These are phyloP conservation scores for Tricharina praecox DNA, from an alignment of 495 filamentous ascomycete species.

Conservation along the genomic window DNA sequence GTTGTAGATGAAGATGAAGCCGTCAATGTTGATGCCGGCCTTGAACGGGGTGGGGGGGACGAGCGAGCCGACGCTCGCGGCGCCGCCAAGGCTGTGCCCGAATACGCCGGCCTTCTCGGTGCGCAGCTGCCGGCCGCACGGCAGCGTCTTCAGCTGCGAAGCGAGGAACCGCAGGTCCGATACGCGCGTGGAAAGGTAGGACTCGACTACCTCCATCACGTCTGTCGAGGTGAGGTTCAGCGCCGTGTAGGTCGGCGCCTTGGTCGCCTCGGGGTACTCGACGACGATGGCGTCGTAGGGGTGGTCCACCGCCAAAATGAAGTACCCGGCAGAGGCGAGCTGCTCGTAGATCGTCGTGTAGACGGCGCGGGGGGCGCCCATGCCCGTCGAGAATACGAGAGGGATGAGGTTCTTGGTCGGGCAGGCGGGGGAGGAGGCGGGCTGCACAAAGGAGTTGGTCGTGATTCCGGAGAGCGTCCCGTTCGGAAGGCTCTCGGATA, in stretches of 20 bases:
- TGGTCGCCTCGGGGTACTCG: constrained; percentile 27
- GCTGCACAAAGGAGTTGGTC: background rate
- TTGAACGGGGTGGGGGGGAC: background rate
- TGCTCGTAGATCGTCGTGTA: constrained; percentile 31
- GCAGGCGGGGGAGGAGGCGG: background rate
- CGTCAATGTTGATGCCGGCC: constrained; percentile 34
- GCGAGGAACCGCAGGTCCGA: background rate
- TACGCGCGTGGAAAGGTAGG: background rate
- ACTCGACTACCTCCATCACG: background rate
- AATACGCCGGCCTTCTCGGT: constrained; percentile 27
- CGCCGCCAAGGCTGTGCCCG: constrained; percentile 41
- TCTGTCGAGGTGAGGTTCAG: background rate
- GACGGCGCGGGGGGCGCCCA: constrained; percentile 23
- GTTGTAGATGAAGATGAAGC: constrained; percentile 26
- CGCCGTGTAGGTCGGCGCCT: background rate
- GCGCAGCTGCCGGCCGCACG: background rate
- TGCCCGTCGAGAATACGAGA: constrained; percentile 31
- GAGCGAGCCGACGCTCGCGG: constrained; percentile 31
- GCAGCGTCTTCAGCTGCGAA: constrained; percentile 6
- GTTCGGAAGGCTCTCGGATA: background rate
- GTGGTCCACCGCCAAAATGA: constrained; percentile 35
- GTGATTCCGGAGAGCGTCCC: background rate
- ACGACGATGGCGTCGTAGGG: constrained; percentile 35
- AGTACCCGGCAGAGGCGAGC: constrained; percentile 34
- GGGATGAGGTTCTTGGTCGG: background rate